phyloP scores from a whole-genome alignment of 2,329 filamentous ascomycete species.

The Ophiocordyceps camponoti-leonardi region DNA sequence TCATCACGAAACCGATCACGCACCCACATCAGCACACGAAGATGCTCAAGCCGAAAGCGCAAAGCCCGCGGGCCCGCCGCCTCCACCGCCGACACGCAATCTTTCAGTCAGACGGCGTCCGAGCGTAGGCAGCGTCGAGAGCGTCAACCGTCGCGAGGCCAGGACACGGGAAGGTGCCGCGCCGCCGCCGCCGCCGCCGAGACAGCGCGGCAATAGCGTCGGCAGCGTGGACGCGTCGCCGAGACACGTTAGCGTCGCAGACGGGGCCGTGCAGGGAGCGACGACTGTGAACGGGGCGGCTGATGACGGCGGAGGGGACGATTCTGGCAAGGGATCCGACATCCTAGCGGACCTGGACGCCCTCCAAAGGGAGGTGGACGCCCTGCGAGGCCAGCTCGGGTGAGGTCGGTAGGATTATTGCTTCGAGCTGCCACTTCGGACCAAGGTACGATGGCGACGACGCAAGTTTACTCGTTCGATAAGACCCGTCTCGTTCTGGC shows the following conservation, averaged over 20 bases:
- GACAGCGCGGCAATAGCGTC: slow-evolving; percentile 28
- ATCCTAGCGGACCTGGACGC: slow-evolving; percentile 58
- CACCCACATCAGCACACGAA: slow-evolving; percentile 1
- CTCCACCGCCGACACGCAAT: slow-evolving; percentile 27
- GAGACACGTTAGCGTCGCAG: slow-evolving; percentile 9
- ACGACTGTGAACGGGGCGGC: slow-evolving; percentile 2
- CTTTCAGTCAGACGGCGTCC: slow-evolving; percentile 25
- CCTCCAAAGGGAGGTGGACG: slow-evolving; percentile 62
- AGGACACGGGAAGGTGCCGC: slow-evolving; percentile 14
- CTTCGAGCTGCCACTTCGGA: neutral
- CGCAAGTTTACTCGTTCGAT: neutral
- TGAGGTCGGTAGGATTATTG: neutral
- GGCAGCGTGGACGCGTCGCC: slow-evolving; percentile 20
- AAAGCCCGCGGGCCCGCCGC: slow-evolving; percentile 14
- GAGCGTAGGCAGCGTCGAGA: slow-evolving; percentile 24
- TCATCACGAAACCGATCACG: slow-evolving; percentile 6
- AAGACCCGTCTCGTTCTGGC: neutral
- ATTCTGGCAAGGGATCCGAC: slow-evolving; percentile 25
- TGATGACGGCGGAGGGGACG: slow-evolving; percentile 6
- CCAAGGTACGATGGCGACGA: too few species aligned
- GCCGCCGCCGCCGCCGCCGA: slow-evolving; percentile 31
- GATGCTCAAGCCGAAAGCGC: slow-evolving; percentile 4
- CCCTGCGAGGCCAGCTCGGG: slow-evolving; percentile 22
- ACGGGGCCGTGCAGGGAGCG: neutral
- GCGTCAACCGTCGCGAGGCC: slow-evolving; percentile 12